phyloP scores from a whole-genome alignment of 2,329 filamentous ascomycete species.

The Exophiala viscosa region DNA sequence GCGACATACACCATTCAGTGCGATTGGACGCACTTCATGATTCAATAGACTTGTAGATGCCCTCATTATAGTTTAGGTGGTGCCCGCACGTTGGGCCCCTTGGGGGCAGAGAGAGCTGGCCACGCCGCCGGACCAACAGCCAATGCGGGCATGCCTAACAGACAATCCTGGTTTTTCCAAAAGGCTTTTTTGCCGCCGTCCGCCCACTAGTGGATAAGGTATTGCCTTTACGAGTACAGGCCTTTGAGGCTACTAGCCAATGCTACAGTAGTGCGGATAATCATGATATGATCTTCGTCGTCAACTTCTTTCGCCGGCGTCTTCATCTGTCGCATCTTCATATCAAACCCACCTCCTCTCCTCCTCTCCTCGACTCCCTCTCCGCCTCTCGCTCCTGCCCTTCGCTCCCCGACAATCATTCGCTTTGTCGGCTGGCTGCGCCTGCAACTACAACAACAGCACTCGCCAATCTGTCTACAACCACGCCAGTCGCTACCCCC shows the following conservation, averaged over 20 bases:
- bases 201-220: background rate
- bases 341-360: background rate
- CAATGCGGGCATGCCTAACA: constrained; percentile 4
- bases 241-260: no score
- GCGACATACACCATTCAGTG: no score
- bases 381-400: background rate
- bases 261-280: background rate
- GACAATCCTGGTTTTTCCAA: no score
- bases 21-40: no score
- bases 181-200: background rate
- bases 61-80: background rate
- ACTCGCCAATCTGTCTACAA: background rate
- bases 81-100: background rate
- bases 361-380: background rate
- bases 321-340: no score
- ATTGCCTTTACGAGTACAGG: no score
- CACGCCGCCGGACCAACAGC: background rate
- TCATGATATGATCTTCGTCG: background rate
- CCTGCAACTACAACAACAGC: background rate
- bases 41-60: no score
- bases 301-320: background rate
- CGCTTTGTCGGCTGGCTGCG: constrained; percentile 19
- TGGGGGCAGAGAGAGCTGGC: no score
- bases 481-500: constrained; percentile 8
- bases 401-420: constrained; percentile 13